phyloP scores from a whole-genome alignment of 1,284 basidiomycete genomes.

The Rhodotorula sp. region DNA sequence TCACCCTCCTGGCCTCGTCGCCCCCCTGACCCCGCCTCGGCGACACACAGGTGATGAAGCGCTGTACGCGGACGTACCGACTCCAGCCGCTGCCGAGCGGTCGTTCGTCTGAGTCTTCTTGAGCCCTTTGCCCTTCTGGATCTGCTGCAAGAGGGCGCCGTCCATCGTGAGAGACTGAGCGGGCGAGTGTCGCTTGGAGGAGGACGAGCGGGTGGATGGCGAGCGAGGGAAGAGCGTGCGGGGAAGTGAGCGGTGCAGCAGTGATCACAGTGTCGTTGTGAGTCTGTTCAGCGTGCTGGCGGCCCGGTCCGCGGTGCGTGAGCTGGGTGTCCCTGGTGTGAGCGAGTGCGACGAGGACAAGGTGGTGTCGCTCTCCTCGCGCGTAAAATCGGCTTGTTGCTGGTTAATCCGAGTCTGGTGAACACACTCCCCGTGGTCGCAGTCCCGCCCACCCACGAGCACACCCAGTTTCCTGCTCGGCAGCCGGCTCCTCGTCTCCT shows the following conservation, averaged over 20 bases:
- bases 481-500: neutral
- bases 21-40: too few species aligned
- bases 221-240: too few species aligned
- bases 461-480: neutral
- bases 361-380: neutral
- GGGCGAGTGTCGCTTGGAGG: too few species aligned
- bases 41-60: neutral
- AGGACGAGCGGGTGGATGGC: neutral
- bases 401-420: neutral
- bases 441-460: neutral
- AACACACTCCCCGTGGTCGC: neutral
- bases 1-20: too few species aligned
- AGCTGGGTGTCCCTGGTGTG: too few species aligned
- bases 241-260: too few species aligned
- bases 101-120: conserved; percentile 31
- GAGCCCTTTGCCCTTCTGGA: conserved; percentile 34
- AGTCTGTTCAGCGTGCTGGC: too few species aligned
- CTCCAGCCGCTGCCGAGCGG: conserved; percentile 1
- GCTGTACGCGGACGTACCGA: conserved; percentile 6
- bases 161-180: conserved; percentile 13
- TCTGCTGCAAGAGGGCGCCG: conserved; percentile 19
- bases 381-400: neutral
- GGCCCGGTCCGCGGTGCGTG: too few species aligned
- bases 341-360: neutral
- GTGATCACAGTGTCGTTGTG: too few species aligned